Evolutionary conservation across 2,329 filamentous ascomycete genomes (phyloP).

Genomic region (Akanthomyces lecanii): DNA sequence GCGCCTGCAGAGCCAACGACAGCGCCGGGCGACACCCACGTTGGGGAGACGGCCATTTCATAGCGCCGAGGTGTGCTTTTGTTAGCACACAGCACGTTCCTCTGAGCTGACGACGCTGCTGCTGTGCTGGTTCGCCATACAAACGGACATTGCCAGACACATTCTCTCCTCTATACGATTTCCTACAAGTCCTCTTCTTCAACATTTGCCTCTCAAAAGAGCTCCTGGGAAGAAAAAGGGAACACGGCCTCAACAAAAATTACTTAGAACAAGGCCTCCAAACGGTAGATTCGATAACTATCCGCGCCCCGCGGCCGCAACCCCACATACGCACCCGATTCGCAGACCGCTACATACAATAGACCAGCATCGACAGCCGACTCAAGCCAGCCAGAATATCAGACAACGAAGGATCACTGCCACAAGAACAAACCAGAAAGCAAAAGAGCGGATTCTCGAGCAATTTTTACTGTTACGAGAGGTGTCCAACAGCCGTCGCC

Average conservation of each 20-base stretch:
- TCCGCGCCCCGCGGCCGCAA: too few relatives aligned
- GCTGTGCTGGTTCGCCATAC: not conserved
- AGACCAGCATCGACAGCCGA: conserved; percentile 1
- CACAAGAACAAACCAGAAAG: too few relatives aligned
- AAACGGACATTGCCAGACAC: not conserved
- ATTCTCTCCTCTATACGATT: too few relatives aligned
- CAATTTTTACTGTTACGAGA: too few relatives aligned
- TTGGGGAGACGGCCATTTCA: not conserved
- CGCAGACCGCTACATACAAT: conserved; percentile 9
- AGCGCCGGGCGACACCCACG: conserved; percentile 12
- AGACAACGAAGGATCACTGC: too few relatives aligned
- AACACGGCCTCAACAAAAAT: not conserved
- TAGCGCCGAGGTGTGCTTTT: not conserved
- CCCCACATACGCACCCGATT: not conserved
- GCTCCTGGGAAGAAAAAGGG: not conserved
- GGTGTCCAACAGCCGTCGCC: too few relatives aligned
- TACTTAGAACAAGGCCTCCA: too few relatives aligned
- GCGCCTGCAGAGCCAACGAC: not conserved
- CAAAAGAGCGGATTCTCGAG: too few relatives aligned
- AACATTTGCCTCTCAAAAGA: too few relatives aligned
- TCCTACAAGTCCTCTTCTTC: too few relatives aligned
- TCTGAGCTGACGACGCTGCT: not conserved
- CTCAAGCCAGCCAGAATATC: not conserved
- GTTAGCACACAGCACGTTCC: not conserved
- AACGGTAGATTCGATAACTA: too few relatives aligned